Evolutionary conservation across 106 monocot genomes (phyloP), one percentile per base, ranked within the genome.

Genomic region (Hemerocallis citrina): DNA sequence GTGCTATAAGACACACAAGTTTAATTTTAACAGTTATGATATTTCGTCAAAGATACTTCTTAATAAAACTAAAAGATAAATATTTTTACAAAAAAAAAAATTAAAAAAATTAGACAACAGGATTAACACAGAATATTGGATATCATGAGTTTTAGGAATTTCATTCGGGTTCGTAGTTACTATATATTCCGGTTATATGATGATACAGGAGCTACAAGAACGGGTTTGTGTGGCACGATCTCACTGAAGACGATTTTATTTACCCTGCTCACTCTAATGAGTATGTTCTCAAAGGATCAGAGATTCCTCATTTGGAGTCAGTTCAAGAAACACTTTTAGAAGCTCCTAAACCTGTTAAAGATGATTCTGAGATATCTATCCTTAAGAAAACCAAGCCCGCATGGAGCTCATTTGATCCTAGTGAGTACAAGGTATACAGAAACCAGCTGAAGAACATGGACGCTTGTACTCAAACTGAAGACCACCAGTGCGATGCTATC

Each of bases 201-300:
- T 67, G 65, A n/a, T n/a, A n/a, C 52, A 93, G 88, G 76, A 72
- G 79, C 68, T 93, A 93, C 66, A 93, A 79, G 69, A 89, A 82
- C 40, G 86, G 91, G 34, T 92, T 75, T 58, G 91, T 92, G 45
- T 92, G 86, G 91, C 85, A 92, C 34, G 91, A 92, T 58, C 82
- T 92, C 37, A 61, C 76, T 7, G 86, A 85, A 5, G 86, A 83
- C 63, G 91, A 92, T 43, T 62, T 92, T 71, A 86, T 92, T 68
- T 63, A 73, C 58, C 86, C 91, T 0, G 66, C 76, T 5, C 85
- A 77, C 30, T 81, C 79, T 5, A 37, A 79, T 24, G 91, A 92
- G 62, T 92, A 92, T 65, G 82, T 92, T 23, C 86, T 86, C 73
- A 90, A 90, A 45, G 90, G 90, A 6, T 90, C 90, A 11, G 81